A percentile compares a stretch with the other conserved stretches of the same genome.
These are phyloP conservation scores for Protomyces pachydermus DNA, from an alignment of 1,139 yeast species.

Conservation along the genomic window DNA sequence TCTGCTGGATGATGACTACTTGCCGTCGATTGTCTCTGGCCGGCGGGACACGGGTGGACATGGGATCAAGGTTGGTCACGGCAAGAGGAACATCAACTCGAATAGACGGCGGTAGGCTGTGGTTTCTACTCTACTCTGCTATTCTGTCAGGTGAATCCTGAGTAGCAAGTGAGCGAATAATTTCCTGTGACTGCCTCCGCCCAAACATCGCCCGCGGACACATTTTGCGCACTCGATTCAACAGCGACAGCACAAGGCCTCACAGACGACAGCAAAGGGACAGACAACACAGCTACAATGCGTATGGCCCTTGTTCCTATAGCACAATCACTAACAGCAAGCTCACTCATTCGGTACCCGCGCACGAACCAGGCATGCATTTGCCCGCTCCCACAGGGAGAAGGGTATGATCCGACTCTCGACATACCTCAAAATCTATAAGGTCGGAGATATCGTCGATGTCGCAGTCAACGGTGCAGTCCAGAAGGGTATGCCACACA, in stretches of 20 bases:
- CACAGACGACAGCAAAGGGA: neutral
- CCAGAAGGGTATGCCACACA: slow-evolving; percentile 99
- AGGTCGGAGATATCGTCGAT: slow-evolving; percentile 98
- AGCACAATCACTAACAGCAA: slow-evolving; percentile 42
- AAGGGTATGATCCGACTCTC: slow-evolving; percentile 49
- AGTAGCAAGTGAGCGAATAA: too few relatives aligned
- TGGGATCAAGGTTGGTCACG: slow-evolving; percentile 19
- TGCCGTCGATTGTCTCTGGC: slow-evolving; percentile 29
- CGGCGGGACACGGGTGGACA: slow-evolving; percentile 5
- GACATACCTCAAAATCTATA: slow-evolving; percentile 95
- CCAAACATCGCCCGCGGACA: too few relatives aligned
- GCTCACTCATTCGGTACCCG: slow-evolving; percentile 58
- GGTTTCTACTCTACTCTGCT: too few relatives aligned
- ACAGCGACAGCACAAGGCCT: neutral
- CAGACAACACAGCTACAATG: neutral
- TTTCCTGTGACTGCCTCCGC: neutral
- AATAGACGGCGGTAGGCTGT: slow-evolving; percentile 6
- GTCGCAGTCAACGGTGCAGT: slow-evolving; percentile 95
- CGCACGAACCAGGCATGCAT: slow-evolving; percentile 30
- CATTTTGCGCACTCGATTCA: too few relatives aligned
- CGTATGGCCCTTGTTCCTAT: neutral
- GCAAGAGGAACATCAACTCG: slow-evolving; percentile 17
- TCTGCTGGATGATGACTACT: slow-evolving; percentile 28
- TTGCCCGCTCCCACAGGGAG: slow-evolving; percentile 29
- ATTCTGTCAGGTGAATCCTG: too few relatives aligned